Conservation (phyloP, 1,139 yeast species). For the Pneumocystis murina region DNA sequence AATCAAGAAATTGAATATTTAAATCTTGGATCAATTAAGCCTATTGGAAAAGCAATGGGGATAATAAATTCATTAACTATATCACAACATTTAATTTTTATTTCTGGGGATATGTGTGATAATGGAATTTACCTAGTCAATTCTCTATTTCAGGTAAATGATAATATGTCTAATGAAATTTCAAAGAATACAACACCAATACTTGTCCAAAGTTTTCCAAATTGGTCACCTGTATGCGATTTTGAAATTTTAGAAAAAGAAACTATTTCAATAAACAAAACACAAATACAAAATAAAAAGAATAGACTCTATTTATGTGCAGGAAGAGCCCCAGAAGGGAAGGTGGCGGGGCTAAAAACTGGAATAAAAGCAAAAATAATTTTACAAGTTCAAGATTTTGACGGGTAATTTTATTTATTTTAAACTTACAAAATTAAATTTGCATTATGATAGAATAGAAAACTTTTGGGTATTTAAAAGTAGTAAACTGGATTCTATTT, state of each 20-base stretch:
- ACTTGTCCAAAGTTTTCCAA: neutral
- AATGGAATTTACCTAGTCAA: neutral
- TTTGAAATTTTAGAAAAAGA: neutral
- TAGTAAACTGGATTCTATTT: neutral
- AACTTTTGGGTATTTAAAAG: neutral
- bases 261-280: neutral
- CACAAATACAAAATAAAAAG: neutral
- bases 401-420: neutral
- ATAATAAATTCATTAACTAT: neutral
- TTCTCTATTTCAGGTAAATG: neutral
- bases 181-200: neutral
- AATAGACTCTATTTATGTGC: neutral
- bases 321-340: neutral
- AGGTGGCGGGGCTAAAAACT: neutral
- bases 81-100: neutral
- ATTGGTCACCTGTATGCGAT: neutral
- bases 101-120: neutral
- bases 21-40: neutral
- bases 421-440: neutral
- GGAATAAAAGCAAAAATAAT: neutral
- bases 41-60: neutral
- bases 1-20: neutral
- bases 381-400: neutral
- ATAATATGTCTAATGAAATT: neutral
- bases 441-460: neutral